Base-by-base conservation (phyloP, 768 basidiomycete genomes). In the Scleroderma citrinum region DNA sequence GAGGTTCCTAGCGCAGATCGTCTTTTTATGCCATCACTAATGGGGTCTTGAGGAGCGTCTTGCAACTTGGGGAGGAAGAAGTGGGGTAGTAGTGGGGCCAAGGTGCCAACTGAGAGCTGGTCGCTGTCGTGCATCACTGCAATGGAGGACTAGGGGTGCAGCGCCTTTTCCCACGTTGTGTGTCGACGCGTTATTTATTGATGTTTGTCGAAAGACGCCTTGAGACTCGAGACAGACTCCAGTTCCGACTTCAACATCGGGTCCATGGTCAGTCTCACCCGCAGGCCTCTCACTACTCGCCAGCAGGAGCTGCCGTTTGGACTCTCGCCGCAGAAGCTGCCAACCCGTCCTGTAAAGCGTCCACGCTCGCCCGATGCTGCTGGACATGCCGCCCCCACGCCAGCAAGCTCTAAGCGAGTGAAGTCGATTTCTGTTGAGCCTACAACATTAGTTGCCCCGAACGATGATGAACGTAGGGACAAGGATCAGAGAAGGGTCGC, bases 21-120 rank as follows among this genome's bases (percentile, higher is more conserved):
- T 13, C 36, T 39, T 71, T 73, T 20, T 87, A 52, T 16, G 72
- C 67, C 37, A 12, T 85, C 81, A 63, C 89, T 69, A 53, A 89
- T 87, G 2, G 87, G 87, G 61, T 91, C 82, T 59, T 89, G 87
- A 3, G 87, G 87, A 54, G 76, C 80, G 50, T 88, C 77, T n/a
- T 73, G 67, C 39, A 91, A 66, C n/a, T 56, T 64, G 10, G 85
- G 82, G n/a, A 87, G 70, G 48, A 76, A 81, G 63, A 89, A 88
- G 13, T 52, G 63, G 1, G 77, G 70, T 14, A 63, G 54, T 38
- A 81, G 61, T 6, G 68, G 66, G 8, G 75, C 65, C 19, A 81
- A 65, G 19, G 14, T n/a, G 5, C 55, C 55, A 26, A 65, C 54
- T 1, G 32, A 32, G 31, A 59, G 54, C 32, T 37, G 46, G 44